Base-by-base conservation (phyloP, 2,329 filamentous ascomycete species). In the Sporothrix globosa region DNA sequence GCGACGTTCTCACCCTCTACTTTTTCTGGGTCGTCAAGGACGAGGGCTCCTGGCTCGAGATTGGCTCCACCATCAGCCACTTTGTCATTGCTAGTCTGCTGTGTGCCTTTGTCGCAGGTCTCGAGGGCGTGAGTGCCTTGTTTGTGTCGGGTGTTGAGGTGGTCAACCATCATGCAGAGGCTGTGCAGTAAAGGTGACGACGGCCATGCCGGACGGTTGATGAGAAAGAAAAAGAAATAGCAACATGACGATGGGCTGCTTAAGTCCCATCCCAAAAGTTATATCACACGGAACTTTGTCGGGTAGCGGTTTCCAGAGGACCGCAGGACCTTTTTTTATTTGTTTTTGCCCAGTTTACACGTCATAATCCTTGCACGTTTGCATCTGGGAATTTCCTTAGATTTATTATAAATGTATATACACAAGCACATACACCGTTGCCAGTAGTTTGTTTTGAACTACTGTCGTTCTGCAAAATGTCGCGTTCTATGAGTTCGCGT, bases 21-120 rank as follows among this genome's bases (percentile, higher is more conserved):
- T 99, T 99, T 83, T 99, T 99, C 82, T 99, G 92, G 89, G 92
- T 97, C 76, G 96, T 99, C 60, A 92, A 91, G 76, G 96, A 99
- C 75, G 96, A 99, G 78, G 96, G 96, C 0, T 96, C 91, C 27
- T 99, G 96, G 96, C 82, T 99, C 72, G 96, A 99, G 78, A 99
- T 99, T 78, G 96, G 96, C 44, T 97, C 93, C 39, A 97, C 93
- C 3, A 99, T 99, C 74, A 97, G 89, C 77, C 94, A 98, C 79
- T 99, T 98, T 80, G 89, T 90, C 72, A 98, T 99, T 81, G 95
- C 93, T 21, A 97, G 93, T 79, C 79, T 92, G 75, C 78, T 98
- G 58, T 96, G 93, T 75, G 90, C 97, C 10, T 99, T 99, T 81
- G 93, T 99, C 56, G 92, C 93, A 0, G 89, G 87, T 17, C 82